Base-by-base conservation (phyloP, 2,329 filamentous ascomycete species). In the Ophiostoma montium region DNA sequence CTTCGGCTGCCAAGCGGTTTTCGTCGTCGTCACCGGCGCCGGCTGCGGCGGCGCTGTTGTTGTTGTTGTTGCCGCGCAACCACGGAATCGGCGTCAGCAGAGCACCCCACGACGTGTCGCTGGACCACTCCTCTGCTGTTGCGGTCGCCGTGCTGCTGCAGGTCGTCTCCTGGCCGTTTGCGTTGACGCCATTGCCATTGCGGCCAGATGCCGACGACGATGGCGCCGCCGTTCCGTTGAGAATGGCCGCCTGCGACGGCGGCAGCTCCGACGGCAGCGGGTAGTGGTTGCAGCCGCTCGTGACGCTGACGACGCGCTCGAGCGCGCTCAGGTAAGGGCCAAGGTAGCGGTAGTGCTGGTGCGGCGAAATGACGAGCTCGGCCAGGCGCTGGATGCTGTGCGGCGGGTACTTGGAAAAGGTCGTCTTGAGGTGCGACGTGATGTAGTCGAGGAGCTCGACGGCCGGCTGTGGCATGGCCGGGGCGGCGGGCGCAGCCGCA, bases 1-100 rank as follows among this genome's bases (percentile, higher is more conserved):
- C 27, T 16, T 8, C 51, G 49, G 12, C 39, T 38, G 27, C 39
- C 31, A 32, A n/a, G n/a, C n/a, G n/a, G n/a, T n/a, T n/a, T n/a
- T 44, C 12, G 42, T 33, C 30, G 42, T 16, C 15, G 15, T 35
- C 35, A 11, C 12, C 31, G 31, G 52, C 51, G 27, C 50, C 50
- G 23, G 16, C 23, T 8, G 23, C 23, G 23, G 23, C 4, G 23
- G 5, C 8, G 23, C 23, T 27, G 23, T 8, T 52, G 31, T 23
- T 38, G 19, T 47, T 36, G 35, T 51, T 49, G 31, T 49, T 59
- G 60, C 66, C 71, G 18, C 62, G 56, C 46, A 96, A 69, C 92
- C 92, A 98, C 0, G 89, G 86, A 50, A 98, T 96, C 1, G 90
- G 92, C 1, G 90, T 96, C 46, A 98, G 71, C 16, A 95, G 71